Evolutionary conservation across 345 rosid genomes (phyloP), one percentile per base, ranked within the genome.

Genomic region (Moringa oleifera): DNA sequence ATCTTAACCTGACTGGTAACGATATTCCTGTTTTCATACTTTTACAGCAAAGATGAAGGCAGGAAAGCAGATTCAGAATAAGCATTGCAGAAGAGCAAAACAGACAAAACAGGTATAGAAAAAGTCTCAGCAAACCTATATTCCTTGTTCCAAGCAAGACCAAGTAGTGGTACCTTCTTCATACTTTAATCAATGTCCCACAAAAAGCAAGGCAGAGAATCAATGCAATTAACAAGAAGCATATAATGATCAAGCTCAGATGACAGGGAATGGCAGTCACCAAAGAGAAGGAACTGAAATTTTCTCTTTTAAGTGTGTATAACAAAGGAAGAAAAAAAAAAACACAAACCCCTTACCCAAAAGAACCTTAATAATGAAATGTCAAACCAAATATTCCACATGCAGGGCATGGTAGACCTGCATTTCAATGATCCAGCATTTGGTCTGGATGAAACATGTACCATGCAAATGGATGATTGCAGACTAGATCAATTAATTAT

Each of bases 131-230:
- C 79, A 59, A 55, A 88, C 96, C 97, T 84, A 81, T 71, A 82
- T 66, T 85, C 95, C 76, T 85, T 94, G 81, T 90, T 94, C 99
- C 97, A 90, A 68, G 97, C 96, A 68, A 94, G 97, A 80, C 92
- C 87, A 70, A 94, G 96, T 55, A 94, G 88, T 33, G 95, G 76
- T 90, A 52, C 87, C 97, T 64, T 90, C 89, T 81, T 80, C 82
- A 79, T 81, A 94, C 75, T 68, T n/a, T 81, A 68, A 68, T 67
- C n/a, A 79, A 64, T 45, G 68, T 73, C 90, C 78, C 59, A 68
- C 20, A 33, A 46, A 71, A 18, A 33, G 65, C 56, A 45, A 46
- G 24, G 56, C 65, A 23, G 46, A 20, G 61, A 21, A 20, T n/a
- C 2, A 18, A 8, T 51, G n/a, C 2, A 51, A 51, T 10, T 51